Evolutionary conservation across 2,329 filamentous ascomycete genomes (phyloP), one percentile per base, ranked within the genome.

Genomic region (Claviceps digitariae): DNA sequence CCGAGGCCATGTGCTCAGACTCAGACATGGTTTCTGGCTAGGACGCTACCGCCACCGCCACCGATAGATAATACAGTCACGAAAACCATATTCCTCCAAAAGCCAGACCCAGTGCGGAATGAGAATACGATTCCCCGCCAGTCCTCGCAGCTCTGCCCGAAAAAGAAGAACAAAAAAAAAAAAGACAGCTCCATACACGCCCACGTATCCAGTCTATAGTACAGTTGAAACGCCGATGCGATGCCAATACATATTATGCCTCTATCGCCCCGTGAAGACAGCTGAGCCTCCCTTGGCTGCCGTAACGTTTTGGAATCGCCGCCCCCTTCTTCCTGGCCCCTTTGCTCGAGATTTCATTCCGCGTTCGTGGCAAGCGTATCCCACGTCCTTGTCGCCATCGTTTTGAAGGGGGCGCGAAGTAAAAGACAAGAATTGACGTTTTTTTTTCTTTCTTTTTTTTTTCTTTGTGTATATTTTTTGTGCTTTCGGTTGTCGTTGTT

Each of bases 141-240:
- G 10, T 43, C 4, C 20, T 21, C 10, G 40, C 43, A 44, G 12
- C 17, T 21, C 13, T 38, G 34, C 15, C 17, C 10, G 31, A 4
- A n/a, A 6, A 40, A 4, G 20, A 40, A 4, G 20, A 9, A 9
- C n/a, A 20, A 21, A 2, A 41, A 21, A 41, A 41, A 21, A 41
- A 20, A n/a, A n/a, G 8, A 46, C 25, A 29, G 25, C n/a, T 3
- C 27, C 45, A 17, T 6, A 20, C n/a, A 31, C 12, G n/a, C 45
- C 34, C 45, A 20, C 45, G 10, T 21, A 48, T 48, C 46, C 46
- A 50, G 20, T 61, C 57, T 66, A 64, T 63, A 61, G 60, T 66
- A 65, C 64, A 66, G 44, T 60, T 54, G 55, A 38, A 67, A 67
- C 65, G 63, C 65, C 65, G 59, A 56, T 61, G 61, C 60, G 58